These are phyloP conservation scores for Echeveria elegans DNA, from an alignment of 164 flowering plant species.

Conservation along the genomic window DNA sequence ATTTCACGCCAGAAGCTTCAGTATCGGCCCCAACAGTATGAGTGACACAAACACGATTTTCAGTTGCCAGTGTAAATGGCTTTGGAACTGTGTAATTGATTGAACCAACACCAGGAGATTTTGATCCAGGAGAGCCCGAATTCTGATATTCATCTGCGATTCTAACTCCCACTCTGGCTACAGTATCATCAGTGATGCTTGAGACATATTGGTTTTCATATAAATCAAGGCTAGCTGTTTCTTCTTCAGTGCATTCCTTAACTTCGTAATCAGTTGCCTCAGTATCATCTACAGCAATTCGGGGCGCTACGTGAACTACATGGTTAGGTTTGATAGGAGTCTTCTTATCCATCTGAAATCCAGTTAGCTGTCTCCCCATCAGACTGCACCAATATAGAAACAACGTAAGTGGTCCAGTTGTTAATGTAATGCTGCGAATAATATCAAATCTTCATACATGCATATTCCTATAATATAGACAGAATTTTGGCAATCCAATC, in stretches of 20 bases:
- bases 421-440: background rate
- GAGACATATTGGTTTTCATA: conserved; percentile 29
- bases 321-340: conserved; percentile 19
- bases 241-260: conserved; percentile 50
- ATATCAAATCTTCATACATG: background rate
- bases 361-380: conserved; percentile 57
- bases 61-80: conserved; percentile 69
- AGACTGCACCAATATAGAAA: conserved; percentile 25
- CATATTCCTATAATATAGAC: background rate
- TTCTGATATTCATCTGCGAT: conserved; percentile 22
- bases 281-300: conserved; percentile 20
- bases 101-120: conserved; percentile 26
- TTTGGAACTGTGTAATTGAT: conserved; percentile 46
- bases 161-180: conserved; percentile 21
- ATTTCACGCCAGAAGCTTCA: conserved; percentile 21
- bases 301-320: conserved; percentile 21
- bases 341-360: conserved; percentile 44
- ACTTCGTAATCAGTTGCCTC: conserved; percentile 50
- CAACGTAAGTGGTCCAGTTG: background rate
- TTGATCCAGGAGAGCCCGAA: conserved; percentile 23
- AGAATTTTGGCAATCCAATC: background rate
- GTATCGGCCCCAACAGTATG: conserved; percentile 33
- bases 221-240: conserved; percentile 23
- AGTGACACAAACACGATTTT: conserved; percentile 48
- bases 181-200: conserved; percentile 22